Evolutionary conservation across 1,284 basidiomycete species (phyloP), one percentile per base, ranked within the genome.

Genomic region (Cutaneotrichosporon sp.): DNA sequence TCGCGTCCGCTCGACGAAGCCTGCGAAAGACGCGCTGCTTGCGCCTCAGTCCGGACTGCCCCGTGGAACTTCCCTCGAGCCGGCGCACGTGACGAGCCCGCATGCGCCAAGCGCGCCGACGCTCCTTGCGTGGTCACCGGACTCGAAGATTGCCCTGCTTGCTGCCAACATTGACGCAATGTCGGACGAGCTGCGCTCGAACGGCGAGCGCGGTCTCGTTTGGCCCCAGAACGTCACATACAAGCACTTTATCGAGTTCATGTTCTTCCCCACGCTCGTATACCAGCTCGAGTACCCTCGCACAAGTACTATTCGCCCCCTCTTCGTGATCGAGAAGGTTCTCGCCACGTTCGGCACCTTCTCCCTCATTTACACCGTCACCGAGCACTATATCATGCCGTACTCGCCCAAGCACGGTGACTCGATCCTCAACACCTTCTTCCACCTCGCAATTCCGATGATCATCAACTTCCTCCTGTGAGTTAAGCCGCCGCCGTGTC

Each of bases 261-360:
- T 90, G 72, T 77, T 94, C 46, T 85, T 92, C 42, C 94, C 96
- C 10, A 90, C 91, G 0, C 79, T 99, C 43, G 91, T 97, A 5
- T 99, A 99, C 70, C 90, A 97, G 69, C 79, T 98, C 46, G 92
- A 96, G 71, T 98, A 96, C 71, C 94, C 94, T 5, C 78, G 93
- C 37, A 96, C 91, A 1, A 83, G 88, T 24, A 77, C 79, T 87
- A 89, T 97, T 57, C 86, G 93, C 3, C 91, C 90, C 0, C 68
- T 89, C 16, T 97, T 97, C 67, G 80, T 98, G 3, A 84, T 97
- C 57, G 94, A 98, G 74, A 97, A 97, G 79, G 88, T 88, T 1
- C 82, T 89, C 4, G 94, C 93, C 24, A 93, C 90, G 4, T 90
- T 97, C 67, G 94, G 94, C 41, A 97, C 93, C 1, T 97, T 98